These are phyloP conservation scores for Zangia roseola DNA, from an alignment of 768 basidiomycete species.

Conservation along the genomic window DNA sequence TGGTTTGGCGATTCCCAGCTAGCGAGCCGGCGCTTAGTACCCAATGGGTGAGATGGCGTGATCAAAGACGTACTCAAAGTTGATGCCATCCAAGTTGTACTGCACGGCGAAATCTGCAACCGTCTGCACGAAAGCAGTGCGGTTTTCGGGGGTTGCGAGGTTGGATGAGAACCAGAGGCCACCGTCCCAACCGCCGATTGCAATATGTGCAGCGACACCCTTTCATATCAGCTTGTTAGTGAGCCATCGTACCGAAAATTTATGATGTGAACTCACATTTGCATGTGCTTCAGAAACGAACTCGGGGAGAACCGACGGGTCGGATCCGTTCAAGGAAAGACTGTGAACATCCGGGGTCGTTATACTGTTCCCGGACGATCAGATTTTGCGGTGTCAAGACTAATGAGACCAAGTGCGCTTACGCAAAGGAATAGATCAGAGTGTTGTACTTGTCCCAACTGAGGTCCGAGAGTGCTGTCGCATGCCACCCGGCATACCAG, in stretches of 20 bases:
- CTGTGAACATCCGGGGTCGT: slow-evolving; percentile 30
- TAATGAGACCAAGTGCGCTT: slow-evolving; percentile 14
- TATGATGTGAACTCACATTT: slow-evolving; percentile 22
- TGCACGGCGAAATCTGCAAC: slow-evolving; percentile 44
- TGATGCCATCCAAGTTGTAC: too few relatives aligned
- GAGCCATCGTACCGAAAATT: not conserved
- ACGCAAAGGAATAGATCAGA: slow-evolving; percentile 65
- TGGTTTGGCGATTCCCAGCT: slow-evolving; percentile 85
- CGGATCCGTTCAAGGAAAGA: slow-evolving; percentile 35
- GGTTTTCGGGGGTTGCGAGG: slow-evolving; percentile 51
- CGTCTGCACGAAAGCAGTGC: slow-evolving; percentile 58
- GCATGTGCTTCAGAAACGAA: slow-evolving; percentile 48
- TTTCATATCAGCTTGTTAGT: slow-evolving; percentile 20
- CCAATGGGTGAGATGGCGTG: not conserved
- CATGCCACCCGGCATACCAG: slow-evolving; percentile 68
- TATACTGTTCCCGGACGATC: slow-evolving; percentile 14
- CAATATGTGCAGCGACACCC: slow-evolving; percentile 54
- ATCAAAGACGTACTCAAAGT: slow-evolving; percentile 12
- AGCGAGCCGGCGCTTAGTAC: slow-evolving; percentile 13
- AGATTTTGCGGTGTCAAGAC: not conserved
- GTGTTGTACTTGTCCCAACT: slow-evolving; percentile 68
- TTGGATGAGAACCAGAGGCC: slow-evolving; percentile 57
- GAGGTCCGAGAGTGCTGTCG: slow-evolving; percentile 32
- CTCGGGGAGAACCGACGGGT: slow-evolving; percentile 46
- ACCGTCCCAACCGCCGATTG: slow-evolving; percentile 71